Evolutionary conservation across 208 protist genomes (phyloP), one percentile per base, ranked within the genome.

Genomic region (Herpetomonas samuelpessoai): DNA sequence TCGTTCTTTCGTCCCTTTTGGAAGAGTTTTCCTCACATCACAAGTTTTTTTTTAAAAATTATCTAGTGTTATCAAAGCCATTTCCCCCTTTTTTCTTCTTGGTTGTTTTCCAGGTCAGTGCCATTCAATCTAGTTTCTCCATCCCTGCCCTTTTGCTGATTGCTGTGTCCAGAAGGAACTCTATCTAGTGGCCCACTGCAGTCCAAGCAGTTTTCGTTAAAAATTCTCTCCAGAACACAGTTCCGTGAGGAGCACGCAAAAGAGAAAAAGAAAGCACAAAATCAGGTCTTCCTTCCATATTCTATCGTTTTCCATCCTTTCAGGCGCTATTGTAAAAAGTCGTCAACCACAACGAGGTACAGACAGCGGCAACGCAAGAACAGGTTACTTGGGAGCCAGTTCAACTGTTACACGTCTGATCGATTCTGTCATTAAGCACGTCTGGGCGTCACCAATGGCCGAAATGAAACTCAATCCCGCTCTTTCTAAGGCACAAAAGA

Each of bases 401-500:
- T 27, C 48, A 35, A 31, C 26, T 49, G 25, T 39, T 4, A 53
- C 4, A 35, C 52, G 45, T 28, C 28, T 30, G 29, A 51, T 25
- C 3, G n/a, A 22, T 55, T 55, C n/a, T 26, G 16, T 44, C 21
- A 51, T 52, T 48, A 44, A 27, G 7, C 1, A 26, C 16, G 22
- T 25, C 7, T 2, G 39, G 9, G 35, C 14, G 35, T 14, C 9
- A 29, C 10, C 51, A 50, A 76, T 83, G 74, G 24, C 66, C 25
- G 22, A 53, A 12, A 65, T 55, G 26, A 31, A 62, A 10, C 69
- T 87, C 0, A 93, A 92, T 56, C 76, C 86, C 0, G 64, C 74
- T 28, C 74, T 95, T 7, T 93, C 88, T 53, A 52, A 68, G 6
- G 60, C 62, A 61, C 91, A 96, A 61, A 58, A 53, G 44, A 74